Evolutionary conservation across 306 rosid genomes (phyloP).

Genomic region (Acacia melanoxylon): DNA sequence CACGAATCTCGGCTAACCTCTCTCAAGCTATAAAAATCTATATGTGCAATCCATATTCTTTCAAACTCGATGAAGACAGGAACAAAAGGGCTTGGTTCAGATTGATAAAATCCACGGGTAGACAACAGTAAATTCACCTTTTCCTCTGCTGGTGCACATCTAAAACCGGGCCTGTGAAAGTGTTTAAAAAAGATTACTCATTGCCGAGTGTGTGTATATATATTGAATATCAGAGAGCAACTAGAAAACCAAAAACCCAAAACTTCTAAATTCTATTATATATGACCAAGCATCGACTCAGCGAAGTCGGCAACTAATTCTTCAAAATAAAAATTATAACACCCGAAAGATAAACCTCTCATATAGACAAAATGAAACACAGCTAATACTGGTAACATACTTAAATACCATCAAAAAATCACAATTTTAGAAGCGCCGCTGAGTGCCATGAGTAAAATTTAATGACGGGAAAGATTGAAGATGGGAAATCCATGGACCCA

Average conservation of each 20-base stretch:
- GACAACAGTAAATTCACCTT: constrained; percentile 6
- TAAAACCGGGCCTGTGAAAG: constrained; percentile 29
- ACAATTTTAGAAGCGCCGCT: not conserved
- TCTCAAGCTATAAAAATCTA: constrained; percentile 13
- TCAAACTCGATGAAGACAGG: constrained; percentile 1
- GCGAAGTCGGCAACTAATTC: not conserved
- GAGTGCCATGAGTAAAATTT: not conserved
- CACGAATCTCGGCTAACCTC: constrained; percentile 26
- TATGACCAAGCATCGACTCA: not conserved
- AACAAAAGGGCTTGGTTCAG: not conserved
- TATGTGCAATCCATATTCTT: not conserved
- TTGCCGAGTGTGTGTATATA: not conserved
- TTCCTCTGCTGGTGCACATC: constrained; percentile 20
- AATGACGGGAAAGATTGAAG: not conserved
- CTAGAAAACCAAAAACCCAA: not conserved
- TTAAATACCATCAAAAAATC: not conserved
- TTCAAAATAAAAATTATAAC: not conserved
- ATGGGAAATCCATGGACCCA: not conserved
- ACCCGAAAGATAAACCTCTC: not conserved
- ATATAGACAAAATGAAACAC: not conserved
- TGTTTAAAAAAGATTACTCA: not conserved
- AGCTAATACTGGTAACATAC: not conserved
- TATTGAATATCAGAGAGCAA: not conserved
- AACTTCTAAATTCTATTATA: not conserved
- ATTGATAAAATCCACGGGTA: not conserved